Evolutionary conservation across 768 basidiomycete species (phyloP), one percentile per base, ranked within the genome.

Genomic region (Clitopilus hobsonii): DNA sequence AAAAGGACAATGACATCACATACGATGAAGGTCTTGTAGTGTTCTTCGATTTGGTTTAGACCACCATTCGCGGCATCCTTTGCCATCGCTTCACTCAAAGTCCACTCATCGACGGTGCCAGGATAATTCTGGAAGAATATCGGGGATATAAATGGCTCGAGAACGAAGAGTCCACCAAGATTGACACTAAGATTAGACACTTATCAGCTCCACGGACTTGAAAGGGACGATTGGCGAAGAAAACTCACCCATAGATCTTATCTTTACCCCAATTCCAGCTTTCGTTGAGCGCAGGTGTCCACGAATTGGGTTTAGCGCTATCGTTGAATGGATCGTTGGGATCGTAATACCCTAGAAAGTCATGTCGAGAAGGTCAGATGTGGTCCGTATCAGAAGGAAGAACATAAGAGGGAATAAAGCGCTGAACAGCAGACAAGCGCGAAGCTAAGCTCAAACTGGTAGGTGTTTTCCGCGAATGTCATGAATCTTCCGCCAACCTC

Each of bases 21-120:
- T 65, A 91, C 88, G 59, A 94, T 84, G 66, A 94, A 95, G 2
- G 89, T 91, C 49, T 80, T 76, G 66, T 95, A 94, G 67, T 95
- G 93, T 36, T 86, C 73, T 64, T 87, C 86, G 58, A 96, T 74
- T 67, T 81, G 81, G 57, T 72, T 67, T 47, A 86, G 71, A 2
- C 85, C 84, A 6, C 72, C 72, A 50, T 60, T 67, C 10, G 69
- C 66, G 8, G 70, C 67, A 50, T 88, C 88, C 7, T 74, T 77
- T 13, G 76, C 71, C 82, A 94, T 84, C 38, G 83, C 74, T 49
- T 73, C 69, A 55, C 81, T 84, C 56, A 92, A 76, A 16, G 82
- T 84, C 86, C 86, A 91, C 69, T 92, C 90, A 63, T 92, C 89
- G 11, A 78, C 71, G 5, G 83, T 75, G 18, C 71, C 68, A 10